Evolutionary conservation across 2,329 filamentous ascomycete species (phyloP), one percentile per base, ranked within the genome.

Genomic region (Claviceps sp.): DNA sequence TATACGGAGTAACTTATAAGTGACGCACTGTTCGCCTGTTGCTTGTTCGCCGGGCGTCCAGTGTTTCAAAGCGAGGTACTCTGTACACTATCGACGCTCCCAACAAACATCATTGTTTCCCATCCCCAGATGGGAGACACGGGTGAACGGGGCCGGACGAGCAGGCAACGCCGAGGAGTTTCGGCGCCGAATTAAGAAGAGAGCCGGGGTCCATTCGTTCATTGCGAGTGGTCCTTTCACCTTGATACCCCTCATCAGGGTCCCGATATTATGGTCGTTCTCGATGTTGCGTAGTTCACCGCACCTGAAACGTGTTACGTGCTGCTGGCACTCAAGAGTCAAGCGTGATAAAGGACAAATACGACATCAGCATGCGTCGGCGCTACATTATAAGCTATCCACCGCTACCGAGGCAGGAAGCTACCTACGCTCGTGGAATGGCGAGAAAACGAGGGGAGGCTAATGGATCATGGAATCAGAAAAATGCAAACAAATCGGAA

Each of bases 51-150:
- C 30, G 45, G 5, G 18, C 18, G 20, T 13, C 45, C 18, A 6
- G 11, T 52, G 45, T 52, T 52, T 48, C 45, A 48, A 52, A 43
- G 43, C 22, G 13, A 26, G 6, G n/a, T 41, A 41, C 3, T 34
- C 30, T 34, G 30, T 34, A 18, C 40, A 22, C 2, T 16, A 22
- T 43, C 42, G 14, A 26, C 20, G 7, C 6, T 3, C 4, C 22
- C 9, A 16, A 11, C 30, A 11, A 7, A 22, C 22, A 20, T n/a
- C 22, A 20, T 45, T 45, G 16, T n/a, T 45, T 45, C 24, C 14
- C 22, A 45, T 30, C 22, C 43, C 43, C 43, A 24, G 24, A 45
- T 16, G 41, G 20, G 1, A 1, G 20, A 5, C 8, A 20, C n/a
- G 5, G 8, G n/a, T 6, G 16, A 11, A 5, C 8, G 40, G 11